Percentiles rank a stretch among this genome's conserved stretches.
These are phyloP conservation scores for Pichia cabralensis DNA, from an alignment of 805 yeast species.

Conservation along the genomic window DNA sequence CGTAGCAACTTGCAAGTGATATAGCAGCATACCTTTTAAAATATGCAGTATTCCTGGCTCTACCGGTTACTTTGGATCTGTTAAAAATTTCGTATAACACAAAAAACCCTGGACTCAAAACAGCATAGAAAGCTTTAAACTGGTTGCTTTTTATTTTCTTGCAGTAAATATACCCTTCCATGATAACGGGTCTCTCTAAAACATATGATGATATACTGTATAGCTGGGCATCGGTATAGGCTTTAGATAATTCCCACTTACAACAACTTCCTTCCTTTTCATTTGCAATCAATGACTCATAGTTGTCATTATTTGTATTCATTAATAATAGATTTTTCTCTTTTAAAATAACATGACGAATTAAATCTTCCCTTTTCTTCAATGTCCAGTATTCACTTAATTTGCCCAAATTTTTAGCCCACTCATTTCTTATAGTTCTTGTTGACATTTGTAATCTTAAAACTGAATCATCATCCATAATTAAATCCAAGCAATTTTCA, in stretches of 20 bases:
- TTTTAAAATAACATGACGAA: conserved; percentile 28
- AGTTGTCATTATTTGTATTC: conserved; percentile 38
- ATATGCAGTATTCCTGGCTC: conserved; percentile 35
- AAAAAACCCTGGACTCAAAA: conserved; percentile 63
- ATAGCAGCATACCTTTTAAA: conserved; percentile 47
- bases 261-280: conserved; percentile 14
- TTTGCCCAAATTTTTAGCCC: conserved; percentile 47
- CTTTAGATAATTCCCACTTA: conserved; percentile 47
- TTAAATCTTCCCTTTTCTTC: conserved; percentile 32
- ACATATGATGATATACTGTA: conserved; percentile 51
- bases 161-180: conserved; percentile 58
- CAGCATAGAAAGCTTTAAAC: conserved; percentile 51
- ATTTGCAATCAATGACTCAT: conserved; percentile 44
- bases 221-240: conserved; percentile 40
- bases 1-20: conserved; percentile 58
- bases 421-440: conserved; percentile 40
- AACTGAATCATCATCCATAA: conserved; percentile 33
- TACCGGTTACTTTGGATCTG: conserved; percentile 35
- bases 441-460: conserved; percentile 50
- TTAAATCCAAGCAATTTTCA: conserved; percentile 46
- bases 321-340: conserved; percentile 36
- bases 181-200: conserved; percentile 47
- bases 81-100: conserved; percentile 43
- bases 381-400: conserved; percentile 51
- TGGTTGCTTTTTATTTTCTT: conserved; percentile 61